phyloP scores from a whole-genome alignment of 2,329 filamentous ascomycete genomes.

The Tolypocladium tropicale region DNA sequence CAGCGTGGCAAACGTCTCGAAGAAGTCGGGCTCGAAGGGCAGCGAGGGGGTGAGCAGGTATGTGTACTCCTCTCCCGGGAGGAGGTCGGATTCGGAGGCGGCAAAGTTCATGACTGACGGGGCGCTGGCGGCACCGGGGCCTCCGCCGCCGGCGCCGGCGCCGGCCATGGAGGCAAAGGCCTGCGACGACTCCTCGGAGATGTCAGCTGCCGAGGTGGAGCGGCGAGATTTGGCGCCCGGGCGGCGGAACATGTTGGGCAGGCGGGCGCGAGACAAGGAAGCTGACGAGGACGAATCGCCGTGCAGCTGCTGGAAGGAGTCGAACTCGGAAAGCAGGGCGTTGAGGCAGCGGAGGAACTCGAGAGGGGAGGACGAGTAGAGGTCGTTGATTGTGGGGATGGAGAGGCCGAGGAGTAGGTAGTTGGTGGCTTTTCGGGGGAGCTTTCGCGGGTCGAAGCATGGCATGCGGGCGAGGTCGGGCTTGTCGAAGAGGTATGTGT shows the following conservation, averaged over 20 bases:
- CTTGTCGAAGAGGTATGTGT: slow-evolving; percentile 86
- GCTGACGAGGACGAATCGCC: slow-evolving; percentile 50
- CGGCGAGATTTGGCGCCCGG: slow-evolving; percentile 48
- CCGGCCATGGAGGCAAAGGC: slow-evolving; percentile 11
- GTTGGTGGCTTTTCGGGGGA: slow-evolving; percentile 84
- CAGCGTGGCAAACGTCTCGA: slow-evolving; percentile 89
- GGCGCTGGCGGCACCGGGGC: slow-evolving; percentile 15
- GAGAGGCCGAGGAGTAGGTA: slow-evolving; percentile 89
- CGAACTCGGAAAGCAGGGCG: slow-evolving; percentile 80
- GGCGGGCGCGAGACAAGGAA: slow-evolving; percentile 64
- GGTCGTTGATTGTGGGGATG: slow-evolving; percentile 78
- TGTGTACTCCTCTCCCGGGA: slow-evolving; percentile 78
- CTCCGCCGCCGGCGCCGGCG: slow-evolving; percentile 6
- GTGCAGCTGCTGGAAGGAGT: slow-evolving; percentile 83
- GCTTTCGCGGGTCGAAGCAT: slow-evolving; percentile 74
- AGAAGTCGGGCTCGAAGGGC: slow-evolving; percentile 95
- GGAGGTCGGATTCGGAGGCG: slow-evolving; percentile 52
- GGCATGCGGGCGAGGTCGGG: slow-evolving; percentile 70
- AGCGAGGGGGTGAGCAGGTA: slow-evolving; percentile 83
- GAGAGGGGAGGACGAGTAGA: slow-evolving; percentile 66
- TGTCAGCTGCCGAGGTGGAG: slow-evolving; percentile 37
- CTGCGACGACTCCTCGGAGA: slow-evolving; percentile 19
- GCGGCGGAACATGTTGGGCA: slow-evolving; percentile 76
- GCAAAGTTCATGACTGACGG: slow-evolving; percentile 45
- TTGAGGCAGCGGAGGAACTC: slow-evolving; percentile 87